Evolutionary conservation across 2,329 filamentous ascomycete species (phyloP), one percentile per base, ranked within the genome.

Genomic region (Chaetomiaceae sp.): DNA sequence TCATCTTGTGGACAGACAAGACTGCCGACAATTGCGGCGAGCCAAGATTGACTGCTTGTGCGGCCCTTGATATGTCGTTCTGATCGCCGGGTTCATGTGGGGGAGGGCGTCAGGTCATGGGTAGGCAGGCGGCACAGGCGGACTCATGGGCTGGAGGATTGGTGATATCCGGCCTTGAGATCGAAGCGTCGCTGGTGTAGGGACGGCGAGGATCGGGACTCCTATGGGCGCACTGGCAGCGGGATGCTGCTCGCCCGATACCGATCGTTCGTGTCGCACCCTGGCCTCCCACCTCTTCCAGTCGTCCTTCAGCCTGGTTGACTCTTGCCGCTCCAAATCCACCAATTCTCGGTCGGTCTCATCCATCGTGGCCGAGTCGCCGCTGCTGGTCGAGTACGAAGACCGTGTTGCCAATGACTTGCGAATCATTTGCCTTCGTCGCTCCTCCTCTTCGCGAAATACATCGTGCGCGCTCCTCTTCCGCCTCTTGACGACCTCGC

Each of bases 351-450:
- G 20, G 38, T 57, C 49, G 13, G 55, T 16, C 16, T 51, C 45
- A n/a, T 39, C 46, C 33, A 37, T 39, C 31, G 31, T 50, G 13
- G 17, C 27, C n/a, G 19, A 52, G 4, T 21, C 30, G 3, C 41
- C 17, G 39, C 53, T 54, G 13, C 50, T 50, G 4, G 45, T 16
- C 6, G 54, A 50, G 37, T 49, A 48, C n/a, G 50, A 53, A 6
- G 62, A 65, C 41, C 65, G 60, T 21, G 53, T 61, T 25, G 63
- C 61, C 1, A 75, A 60, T 2, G 71, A 73, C 58, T 75, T 75
- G 45, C 68, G 66, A 51, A 75, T 74, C 58, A 74, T 71, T 40
- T 61, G 63, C 25, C 60, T 57, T 12, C 72, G 63, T 52, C 72
- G 66, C 21, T 62, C 50, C 52, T 75, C 72, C 35, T 68, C 65